Conservation (phyloP, 1,139 yeast species). For the Magnusiomyces paraingens region DNA sequence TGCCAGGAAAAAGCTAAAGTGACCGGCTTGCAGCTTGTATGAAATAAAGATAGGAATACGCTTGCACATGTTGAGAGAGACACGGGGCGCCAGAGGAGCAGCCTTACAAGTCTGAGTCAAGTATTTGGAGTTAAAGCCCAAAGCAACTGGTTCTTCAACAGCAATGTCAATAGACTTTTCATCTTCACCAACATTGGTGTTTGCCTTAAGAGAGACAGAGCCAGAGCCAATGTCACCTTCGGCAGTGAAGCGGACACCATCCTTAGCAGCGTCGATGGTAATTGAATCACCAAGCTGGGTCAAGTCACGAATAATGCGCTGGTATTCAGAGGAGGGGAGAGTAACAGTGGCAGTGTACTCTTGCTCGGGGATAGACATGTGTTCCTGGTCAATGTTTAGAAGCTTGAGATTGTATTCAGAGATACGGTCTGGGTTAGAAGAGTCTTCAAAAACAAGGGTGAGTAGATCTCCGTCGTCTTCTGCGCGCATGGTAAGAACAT, state of each 20-base stretch:
- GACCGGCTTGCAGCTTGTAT: slow-evolving; percentile 87
- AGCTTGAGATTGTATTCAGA: slow-evolving; percentile 87
- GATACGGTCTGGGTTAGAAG: slow-evolving; percentile 74
- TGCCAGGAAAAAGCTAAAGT: slow-evolving; percentile 71
- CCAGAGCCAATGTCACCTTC: slow-evolving; percentile 95
- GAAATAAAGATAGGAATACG: slow-evolving; percentile 93
- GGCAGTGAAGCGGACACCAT: slow-evolving; percentile 81
- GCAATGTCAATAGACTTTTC: slow-evolving; percentile 69
- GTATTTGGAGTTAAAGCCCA: slow-evolving; percentile 88
- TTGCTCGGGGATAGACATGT: slow-evolving; percentile 88
- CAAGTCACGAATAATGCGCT: slow-evolving; percentile 86
- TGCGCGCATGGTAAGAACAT: slow-evolving; percentile 80
- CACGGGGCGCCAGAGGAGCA: slow-evolving; percentile 64
- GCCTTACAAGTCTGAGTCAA: slow-evolving; percentile 89
- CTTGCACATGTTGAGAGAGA: slow-evolving; percentile 80
- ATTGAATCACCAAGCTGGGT: slow-evolving; percentile 81
- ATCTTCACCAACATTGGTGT: slow-evolving; percentile 72
- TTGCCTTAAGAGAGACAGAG: slow-evolving; percentile 77
- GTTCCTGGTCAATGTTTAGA: slow-evolving; percentile 96
- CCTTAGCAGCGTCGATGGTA: slow-evolving; percentile 82
- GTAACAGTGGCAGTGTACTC: slow-evolving; percentile 82
- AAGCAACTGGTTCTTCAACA: slow-evolving; percentile 79
- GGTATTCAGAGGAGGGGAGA: slow-evolving; percentile 83
- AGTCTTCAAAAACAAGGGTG: slow-evolving; percentile 78
- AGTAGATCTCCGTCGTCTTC: slow-evolving; percentile 87